These are phyloP conservation scores for Casuarina equisetifolia DNA, from an alignment of 306 rosid species.

Conservation along the genomic window DNA sequence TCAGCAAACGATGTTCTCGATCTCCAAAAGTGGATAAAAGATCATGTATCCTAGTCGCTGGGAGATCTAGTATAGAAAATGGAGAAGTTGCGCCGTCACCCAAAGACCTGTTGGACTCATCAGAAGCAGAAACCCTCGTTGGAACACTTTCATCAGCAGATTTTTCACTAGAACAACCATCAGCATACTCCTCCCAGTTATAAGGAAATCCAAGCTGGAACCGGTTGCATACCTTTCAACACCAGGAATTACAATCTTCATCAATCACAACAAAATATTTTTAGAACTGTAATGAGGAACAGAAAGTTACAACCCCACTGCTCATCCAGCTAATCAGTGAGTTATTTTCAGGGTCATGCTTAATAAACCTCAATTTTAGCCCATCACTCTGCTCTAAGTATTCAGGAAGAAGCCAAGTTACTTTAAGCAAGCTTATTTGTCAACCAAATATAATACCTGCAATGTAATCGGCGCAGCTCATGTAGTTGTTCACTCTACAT, in stretches of 20 bases:
- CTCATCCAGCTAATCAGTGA: background rate
- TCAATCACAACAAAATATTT: background rate
- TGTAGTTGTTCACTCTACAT: background rate
- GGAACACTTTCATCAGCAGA: background rate
- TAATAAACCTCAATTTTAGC: background rate
- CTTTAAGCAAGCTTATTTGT: background rate
- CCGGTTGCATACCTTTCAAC: conserved; percentile 46
- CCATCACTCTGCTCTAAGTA: background rate
- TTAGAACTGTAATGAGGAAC: background rate
- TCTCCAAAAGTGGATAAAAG: conserved; percentile 36
- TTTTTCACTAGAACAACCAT: conserved; percentile 18
- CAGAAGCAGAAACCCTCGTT: conserved; percentile 18
- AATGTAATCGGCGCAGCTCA: background rate
- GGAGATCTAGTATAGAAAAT: conserved; percentile 27
- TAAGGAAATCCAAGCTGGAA: conserved; percentile 73
- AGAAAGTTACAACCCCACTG: background rate
- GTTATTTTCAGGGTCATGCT: background rate
- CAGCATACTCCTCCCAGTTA: conserved; percentile 58
- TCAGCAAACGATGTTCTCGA: conserved; percentile 20
- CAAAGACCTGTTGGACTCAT: conserved; percentile 27
- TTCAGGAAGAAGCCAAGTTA: background rate
- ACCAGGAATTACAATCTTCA: background rate
- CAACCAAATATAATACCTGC: background rate
- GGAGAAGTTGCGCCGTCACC: conserved; percentile 9
- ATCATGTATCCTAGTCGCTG: conserved; percentile 29